Evolutionary conservation across 1,139 yeast genomes (phyloP), one percentile per base, ranked within the genome.

Genomic region (Fermentozyma sake): DNA sequence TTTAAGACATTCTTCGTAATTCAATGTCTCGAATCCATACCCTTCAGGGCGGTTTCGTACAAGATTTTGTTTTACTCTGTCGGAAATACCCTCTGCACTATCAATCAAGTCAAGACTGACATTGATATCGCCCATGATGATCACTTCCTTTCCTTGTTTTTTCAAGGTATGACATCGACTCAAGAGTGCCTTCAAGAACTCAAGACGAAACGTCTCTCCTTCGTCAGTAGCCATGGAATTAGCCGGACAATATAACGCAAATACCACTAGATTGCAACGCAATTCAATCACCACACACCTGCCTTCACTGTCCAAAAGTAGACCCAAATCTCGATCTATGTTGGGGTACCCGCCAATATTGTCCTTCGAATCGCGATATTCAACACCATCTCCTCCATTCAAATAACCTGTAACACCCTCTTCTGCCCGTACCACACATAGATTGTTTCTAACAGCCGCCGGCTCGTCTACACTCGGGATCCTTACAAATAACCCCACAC

Each of bases 231-330:
- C 64, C 55, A 61, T 60, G 0, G 96, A 84, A 47, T 87, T 86
- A 1, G 97, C 97, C 0, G 97, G 97, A 47, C 97, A 89, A 48
- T 91, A 91, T 2, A 86, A 69, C 1, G 89, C 76, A 30, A 91
- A 75, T 0, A 91, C 53, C 2, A 82, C 83, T 2, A 78, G 54
- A 37, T 73, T 69, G 34, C 55, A 62, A 1, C 78, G 80, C 16
- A 89, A 48, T 46, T 91, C 97, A 1, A 89, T 57, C 7, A 84
- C 69, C 4, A 86, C 69, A 34, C 85, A 73, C 27, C 98, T 61
- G 1, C 97, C 98, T 47, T 91, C 93, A n/a, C 72, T 51, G 47
- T 91, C 98, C 2, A 91, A 44, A 7, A 61, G 55, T 6, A 62
- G 38, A 0, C 75, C 76, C 2, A 55, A 48, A 5, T 55, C 49